Evolutionary conservation across 1,284 basidiomycete genomes (phyloP), one percentile per base, ranked within the genome.

Genomic region (Golubevia pallescens): DNA sequence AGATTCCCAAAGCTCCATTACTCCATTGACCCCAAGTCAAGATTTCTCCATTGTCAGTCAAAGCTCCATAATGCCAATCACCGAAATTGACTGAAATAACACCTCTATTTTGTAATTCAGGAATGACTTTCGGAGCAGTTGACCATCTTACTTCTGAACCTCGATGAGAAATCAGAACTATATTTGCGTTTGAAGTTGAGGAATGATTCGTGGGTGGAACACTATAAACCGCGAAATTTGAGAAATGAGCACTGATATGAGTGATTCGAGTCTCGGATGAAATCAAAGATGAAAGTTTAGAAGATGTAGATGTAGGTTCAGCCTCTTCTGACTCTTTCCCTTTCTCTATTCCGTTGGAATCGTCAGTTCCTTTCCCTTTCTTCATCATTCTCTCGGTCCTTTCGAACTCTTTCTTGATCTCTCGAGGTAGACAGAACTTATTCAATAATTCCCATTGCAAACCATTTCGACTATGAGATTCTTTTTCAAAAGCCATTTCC

Each of bases 41-140:
- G 23, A 96, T 87, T 73, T 91, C 89, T 13, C 94, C 95, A 24
- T 88, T 86, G 53, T 89, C 88, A 0, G 93, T 94, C 69, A 97
- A 88, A 0, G 95, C 94, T 24, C 91, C 92, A 76, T 88, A 91
- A 87, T 97, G 94, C 85, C 94, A 95, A 86, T 97, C 94, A 3
- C 95, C 95, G 57, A 94, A 88, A 7, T 91, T 90, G 63, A 95
- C 91, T 63, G 93, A 93, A 70, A 95, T 94, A 63, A 95, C 89
- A 52, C 88, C 88, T 68, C 87, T 89, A 73, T 91, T 89, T 75
- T 94, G 93, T 20, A 96, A 86, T 21, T 88, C 89, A 0, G 92
- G 90, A 2, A 92, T 88, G 67, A 93, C 87, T 38, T 88, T 88
- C 1, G 93, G 92, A 1, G 60, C 42, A 6, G 75, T 58, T 4